A percentile compares a stretch with the other conserved stretches of the same genome.
Conservation (phyloP, 768 basidiomycete genomes). For the Mycena rebaudengoi region DNA sequence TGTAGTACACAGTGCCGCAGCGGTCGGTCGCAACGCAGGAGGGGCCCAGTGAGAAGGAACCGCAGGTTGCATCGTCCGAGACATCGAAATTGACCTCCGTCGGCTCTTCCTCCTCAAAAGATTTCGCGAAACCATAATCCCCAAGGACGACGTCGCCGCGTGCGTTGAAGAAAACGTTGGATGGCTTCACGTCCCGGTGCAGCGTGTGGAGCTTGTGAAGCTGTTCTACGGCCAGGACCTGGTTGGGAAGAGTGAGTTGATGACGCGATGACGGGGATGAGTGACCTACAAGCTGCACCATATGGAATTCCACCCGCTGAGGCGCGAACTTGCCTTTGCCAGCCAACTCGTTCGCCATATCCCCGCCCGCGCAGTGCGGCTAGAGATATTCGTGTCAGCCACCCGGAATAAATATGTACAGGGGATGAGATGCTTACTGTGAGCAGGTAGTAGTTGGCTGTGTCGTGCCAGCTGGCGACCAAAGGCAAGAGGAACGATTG, state of each 20-base stretch:
- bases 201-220: constrained; percentile 23
- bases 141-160: constrained; percentile 28
- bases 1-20: constrained; percentile 29
- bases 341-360: constrained; percentile 19
- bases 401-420: neutral
- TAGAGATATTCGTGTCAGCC: neutral
- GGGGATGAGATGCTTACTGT: neutral
- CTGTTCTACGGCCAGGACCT: constrained; percentile 25
- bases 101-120: neutral
- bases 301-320: constrained; percentile 26
- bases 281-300: constrained; percentile 33
- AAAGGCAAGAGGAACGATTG: neutral
- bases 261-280: neutral
- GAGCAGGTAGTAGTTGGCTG: neutral
- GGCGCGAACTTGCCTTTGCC: neutral
- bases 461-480: neutral
- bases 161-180: constrained; percentile 27
- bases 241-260: neutral
- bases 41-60: neutral
- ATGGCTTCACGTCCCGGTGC: constrained; percentile 34
- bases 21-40: constrained; percentile 17
- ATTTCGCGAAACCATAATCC: constrained; percentile 25
- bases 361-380: constrained; percentile 25
- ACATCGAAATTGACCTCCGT: neutral
- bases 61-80: neutral